Base-by-base conservation (phyloP, 345 rosid species). In the Zanthoxylum bungeanum region DNA sequence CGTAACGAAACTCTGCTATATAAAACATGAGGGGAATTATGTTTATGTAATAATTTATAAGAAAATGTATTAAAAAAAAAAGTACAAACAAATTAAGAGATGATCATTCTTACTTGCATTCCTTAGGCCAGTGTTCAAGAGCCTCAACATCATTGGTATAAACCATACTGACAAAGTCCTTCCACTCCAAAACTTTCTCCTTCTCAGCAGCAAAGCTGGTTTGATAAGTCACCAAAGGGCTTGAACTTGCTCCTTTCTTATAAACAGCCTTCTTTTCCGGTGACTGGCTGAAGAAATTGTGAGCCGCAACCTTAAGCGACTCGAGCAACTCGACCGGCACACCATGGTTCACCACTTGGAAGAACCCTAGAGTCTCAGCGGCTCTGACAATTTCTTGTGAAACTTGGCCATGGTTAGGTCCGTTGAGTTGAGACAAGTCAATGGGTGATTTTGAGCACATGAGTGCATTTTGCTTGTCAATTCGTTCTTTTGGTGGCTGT, bases 141-240 rank as follows among this genome's bases (percentile, higher is more conserved):
- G 86, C 91, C 44, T 85, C 91, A 40, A 25, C 66, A 75, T 87
- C 91, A 63, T 63, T 78, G 61, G 85, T 87, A 69, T 87, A 87
- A 2, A 31, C 58, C 84, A 85, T 79, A 66, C 86, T 83, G 62
- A 87, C 56, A 57, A 85, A 87, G 55, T 85, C 91, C 50, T 87
- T 87, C 91, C 89, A 87, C 76, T 87, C 91, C 73, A 87, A 71
- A 3, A 87, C 87, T 64, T 71, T 76, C 80, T 87, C 89, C 64
- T 85, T 85, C 55, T 81, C 89, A 0, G 91, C 89, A 44, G 74
- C 82, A 64, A 87, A 85, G 70, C 91, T 87, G 0, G 91, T 83
- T 11, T 86, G 82, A 49, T 85, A 85, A 76, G 75, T 87, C 33
- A 88, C 89, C 63, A 77, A 61, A 17, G 79, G 83, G 75, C 75